phyloP scores from a whole-genome alignment of 805 yeast genomes.

The Kluyveromyces siamensis region DNA sequence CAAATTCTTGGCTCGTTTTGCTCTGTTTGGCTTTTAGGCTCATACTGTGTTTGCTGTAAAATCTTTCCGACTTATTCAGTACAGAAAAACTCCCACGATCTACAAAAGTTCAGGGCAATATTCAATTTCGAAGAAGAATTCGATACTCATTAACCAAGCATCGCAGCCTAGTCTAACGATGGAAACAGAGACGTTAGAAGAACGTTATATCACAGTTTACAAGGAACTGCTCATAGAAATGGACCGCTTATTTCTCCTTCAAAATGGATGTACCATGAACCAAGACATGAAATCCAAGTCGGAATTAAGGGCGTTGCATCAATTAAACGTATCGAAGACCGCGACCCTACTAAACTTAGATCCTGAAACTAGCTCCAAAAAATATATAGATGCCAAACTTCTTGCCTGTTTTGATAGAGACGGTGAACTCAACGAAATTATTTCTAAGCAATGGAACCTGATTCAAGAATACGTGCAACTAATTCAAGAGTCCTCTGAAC shows the following conservation, averaged over 20 bases:
- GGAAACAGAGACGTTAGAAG: conserved; percentile 12
- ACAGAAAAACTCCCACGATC: no score
- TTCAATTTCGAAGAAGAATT: no score
- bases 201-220: conserved; percentile 27
- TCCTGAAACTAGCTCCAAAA: not conserved
- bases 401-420: not conserved
- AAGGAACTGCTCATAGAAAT: conserved; percentile 24
- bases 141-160: no score
- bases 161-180: no score
- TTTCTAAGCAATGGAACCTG: conserved; percentile 13
- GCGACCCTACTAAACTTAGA: conserved; percentile 4
- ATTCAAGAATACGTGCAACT: conserved; percentile 8
- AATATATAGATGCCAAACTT: not conserved
- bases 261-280: conserved; percentile 6
- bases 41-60: no score
- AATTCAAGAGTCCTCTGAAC: conserved; percentile 11
- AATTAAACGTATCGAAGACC: conserved; percentile 4
- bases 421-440: conserved; percentile 4
- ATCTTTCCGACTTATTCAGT: no score
- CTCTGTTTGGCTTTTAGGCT: no score
- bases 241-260: conserved; percentile 25
- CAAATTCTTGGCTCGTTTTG: no score
- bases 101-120: no score
- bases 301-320: conserved; percentile 1
- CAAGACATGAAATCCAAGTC: conserved; percentile 2